Conservation (phyloP, 192 early-diverging fungal species). For the Powellomyces hirtus region DNA sequence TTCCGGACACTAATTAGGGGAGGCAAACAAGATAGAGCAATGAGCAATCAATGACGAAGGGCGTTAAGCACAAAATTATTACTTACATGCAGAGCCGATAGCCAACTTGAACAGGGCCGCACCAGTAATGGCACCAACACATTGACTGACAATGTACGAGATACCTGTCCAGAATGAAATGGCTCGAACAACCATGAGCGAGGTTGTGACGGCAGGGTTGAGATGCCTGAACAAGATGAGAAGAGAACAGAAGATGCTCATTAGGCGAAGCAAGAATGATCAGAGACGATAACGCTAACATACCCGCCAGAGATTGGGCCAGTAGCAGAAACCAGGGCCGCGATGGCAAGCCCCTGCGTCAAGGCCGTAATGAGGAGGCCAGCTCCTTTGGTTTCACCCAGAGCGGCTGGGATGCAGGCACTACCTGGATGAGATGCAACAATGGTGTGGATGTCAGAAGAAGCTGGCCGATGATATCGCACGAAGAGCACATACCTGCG, state of each 20-base stretch:
- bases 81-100: not conserved
- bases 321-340: not conserved
- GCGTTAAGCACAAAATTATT: not conserved
- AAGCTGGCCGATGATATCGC: too few species aligned
- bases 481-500: slow-evolving; percentile 14
- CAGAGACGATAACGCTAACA: not conserved
- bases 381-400: not conserved
- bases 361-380: slow-evolving; percentile 4
- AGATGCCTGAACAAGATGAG: not conserved
- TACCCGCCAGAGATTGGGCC: slow-evolving; percentile 18
- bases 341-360: slow-evolving; percentile 18
- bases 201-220: slow-evolving; percentile 22
- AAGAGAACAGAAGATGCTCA: not conserved
- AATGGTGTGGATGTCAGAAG: too few species aligned
- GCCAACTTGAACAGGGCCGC: slow-evolving; percentile 12
- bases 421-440: not conserved
- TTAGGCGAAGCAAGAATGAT: not conserved
- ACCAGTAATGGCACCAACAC: slow-evolving; percentile 13
- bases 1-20: not conserved
- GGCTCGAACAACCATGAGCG: slow-evolving; percentile 18
- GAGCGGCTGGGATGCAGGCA: not conserved
- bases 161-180: slow-evolving; percentile 6
- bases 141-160: slow-evolving; percentile 10
- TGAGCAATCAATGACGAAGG: too few species aligned
- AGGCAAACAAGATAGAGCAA: too few species aligned